Evolutionary conservation across 768 basidiomycete genomes (phyloP).

Genomic region (Naganishia onofrii): DNA sequence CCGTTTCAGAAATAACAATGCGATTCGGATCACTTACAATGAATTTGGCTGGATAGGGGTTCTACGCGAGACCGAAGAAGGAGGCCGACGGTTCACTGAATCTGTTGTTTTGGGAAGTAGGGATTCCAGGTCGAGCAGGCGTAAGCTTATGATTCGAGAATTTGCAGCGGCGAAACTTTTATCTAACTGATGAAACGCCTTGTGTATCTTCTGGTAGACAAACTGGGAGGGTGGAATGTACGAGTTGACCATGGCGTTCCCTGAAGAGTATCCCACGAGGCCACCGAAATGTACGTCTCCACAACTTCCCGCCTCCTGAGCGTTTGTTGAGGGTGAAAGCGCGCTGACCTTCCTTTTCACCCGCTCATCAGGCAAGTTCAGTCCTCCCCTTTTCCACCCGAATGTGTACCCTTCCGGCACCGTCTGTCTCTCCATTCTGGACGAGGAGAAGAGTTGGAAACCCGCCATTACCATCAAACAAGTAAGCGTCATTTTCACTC

Average conservation of each 20-base stretch:
- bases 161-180: neutral
- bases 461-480: slow-evolving; percentile 94
- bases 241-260: slow-evolving; percentile 90
- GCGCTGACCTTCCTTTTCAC: neutral
- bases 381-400: slow-evolving; percentile 91
- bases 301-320: neutral
- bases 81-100: slow-evolving; percentile 89
- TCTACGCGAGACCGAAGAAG: slow-evolving; percentile 92
- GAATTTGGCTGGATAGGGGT: slow-evolving; percentile 65
- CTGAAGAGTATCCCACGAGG: slow-evolving; percentile 62
- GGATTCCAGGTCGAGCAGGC: slow-evolving; percentile 86
- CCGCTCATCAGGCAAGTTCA: slow-evolving; percentile 76
- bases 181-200: slow-evolving; percentile 10
- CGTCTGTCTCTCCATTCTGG: slow-evolving; percentile 93
- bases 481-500: slow-evolving; percentile 12
- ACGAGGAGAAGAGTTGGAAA: slow-evolving; percentile 99
- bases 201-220: slow-evolving; percentile 60
- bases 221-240: slow-evolving; percentile 96
- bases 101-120: slow-evolving; percentile 97
- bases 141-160: slow-evolving; percentile 58
- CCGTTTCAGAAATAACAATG: neutral
- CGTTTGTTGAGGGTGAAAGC: neutral
- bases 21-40: neutral
- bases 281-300: slow-evolving; percentile 48
- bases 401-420: slow-evolving; percentile 99